Evolutionary conservation across 164 flowering plant genomes (phyloP).

Genomic region (Warburgia ugandensis): DNA sequence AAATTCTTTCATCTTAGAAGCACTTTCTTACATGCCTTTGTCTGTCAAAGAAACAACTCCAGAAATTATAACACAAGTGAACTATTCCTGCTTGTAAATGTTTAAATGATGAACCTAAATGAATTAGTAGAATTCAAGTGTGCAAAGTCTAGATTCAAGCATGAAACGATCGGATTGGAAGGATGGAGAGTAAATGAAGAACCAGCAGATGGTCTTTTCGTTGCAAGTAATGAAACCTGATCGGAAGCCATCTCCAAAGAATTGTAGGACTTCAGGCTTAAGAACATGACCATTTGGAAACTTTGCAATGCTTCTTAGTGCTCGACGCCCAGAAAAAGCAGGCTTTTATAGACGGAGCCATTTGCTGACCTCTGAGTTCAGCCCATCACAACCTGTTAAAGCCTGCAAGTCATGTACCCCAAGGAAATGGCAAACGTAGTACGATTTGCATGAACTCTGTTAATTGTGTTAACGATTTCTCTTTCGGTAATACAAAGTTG

Average conservation of each 20-base stretch:
- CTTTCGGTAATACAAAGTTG: no score
- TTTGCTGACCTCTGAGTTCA: constrained; percentile 37
- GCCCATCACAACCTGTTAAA: no score
- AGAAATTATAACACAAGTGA: no score
- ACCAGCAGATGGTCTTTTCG: constrained; percentile 47
- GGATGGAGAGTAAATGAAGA: constrained; percentile 34
- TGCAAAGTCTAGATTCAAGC: no score
- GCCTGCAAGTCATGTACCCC: constrained; percentile 18
- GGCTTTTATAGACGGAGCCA: constrained; percentile 39
- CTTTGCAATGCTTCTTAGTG: constrained; percentile 34
- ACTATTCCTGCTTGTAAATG: no score
- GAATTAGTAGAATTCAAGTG: no score
- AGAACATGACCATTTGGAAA: constrained; percentile 34
- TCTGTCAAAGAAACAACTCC: no score
- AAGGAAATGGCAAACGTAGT: no score
- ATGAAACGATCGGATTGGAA: constrained; percentile 5
- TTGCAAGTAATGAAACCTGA: constrained; percentile 49
- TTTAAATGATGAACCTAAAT: no score
- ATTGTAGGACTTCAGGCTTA: constrained; percentile 22
- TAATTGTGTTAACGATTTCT: no score
- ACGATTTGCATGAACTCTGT: no score
- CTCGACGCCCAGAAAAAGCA: constrained; percentile 27
- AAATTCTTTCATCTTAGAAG: constrained; percentile 32
- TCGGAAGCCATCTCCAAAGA: constrained; percentile 42
- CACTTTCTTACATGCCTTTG: no score